Percentiles rank a stretch among this genome's conserved stretches.
Conservation (phyloP, 2,329 filamentous ascomycete species). For the Dryadomyces quercivorus region DNA sequence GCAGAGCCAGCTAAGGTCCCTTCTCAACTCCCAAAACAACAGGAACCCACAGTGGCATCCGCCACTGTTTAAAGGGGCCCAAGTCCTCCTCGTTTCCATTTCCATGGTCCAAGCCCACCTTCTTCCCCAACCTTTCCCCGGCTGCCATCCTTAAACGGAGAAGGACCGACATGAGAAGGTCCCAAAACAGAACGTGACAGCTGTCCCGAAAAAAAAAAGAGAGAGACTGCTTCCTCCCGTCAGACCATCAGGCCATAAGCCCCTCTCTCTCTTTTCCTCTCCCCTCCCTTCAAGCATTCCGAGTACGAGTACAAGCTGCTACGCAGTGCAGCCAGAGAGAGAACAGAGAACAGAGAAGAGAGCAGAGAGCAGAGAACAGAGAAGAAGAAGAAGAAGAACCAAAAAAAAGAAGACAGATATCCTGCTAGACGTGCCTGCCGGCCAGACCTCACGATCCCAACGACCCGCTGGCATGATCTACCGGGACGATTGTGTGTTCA, state of each 20-base stretch:
- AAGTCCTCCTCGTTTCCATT: slow-evolving; percentile 3
- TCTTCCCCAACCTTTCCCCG: slow-evolving; percentile 2
- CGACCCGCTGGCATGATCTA: slow-evolving; percentile 3
- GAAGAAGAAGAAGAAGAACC: neutral
- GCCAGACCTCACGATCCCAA: neutral
- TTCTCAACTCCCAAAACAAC: neutral
- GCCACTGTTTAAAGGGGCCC: slow-evolving; percentile 10
- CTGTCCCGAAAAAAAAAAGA: neutral
- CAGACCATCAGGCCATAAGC: neutral
- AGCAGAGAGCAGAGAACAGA: neutral
- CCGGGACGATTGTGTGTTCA: neutral
- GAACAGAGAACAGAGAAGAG: neutral
- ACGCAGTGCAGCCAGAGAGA: neutral
- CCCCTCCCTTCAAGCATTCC: neutral
- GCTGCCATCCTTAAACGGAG: slow-evolving; percentile 5
- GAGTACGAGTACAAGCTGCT: neutral
- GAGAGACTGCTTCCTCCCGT: neutral
- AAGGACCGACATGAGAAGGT: neutral
- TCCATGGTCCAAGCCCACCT: neutral
- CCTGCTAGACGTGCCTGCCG: no score
- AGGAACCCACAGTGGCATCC: neutral
- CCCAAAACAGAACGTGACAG: slow-evolving; percentile 2
- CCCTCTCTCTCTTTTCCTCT: neutral
- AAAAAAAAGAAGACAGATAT: neutral
- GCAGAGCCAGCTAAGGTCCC: neutral